phyloP scores from a whole-genome alignment of 495 filamentous ascomycete species.

The Penicillium odoratum region DNA sequence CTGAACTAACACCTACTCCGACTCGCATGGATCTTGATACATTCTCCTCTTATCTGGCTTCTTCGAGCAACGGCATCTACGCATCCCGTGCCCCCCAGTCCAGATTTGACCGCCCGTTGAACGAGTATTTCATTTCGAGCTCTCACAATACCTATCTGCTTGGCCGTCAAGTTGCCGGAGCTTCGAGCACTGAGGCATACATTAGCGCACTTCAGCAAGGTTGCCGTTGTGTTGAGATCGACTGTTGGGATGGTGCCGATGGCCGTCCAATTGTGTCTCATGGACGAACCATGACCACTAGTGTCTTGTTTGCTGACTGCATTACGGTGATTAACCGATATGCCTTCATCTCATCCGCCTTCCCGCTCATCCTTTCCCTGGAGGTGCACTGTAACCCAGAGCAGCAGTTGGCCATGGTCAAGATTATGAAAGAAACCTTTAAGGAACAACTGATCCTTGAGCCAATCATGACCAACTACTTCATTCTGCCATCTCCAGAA shows the following conservation, averaged over 20 bases:
- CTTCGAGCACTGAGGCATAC: constrained; percentile 92
- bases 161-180: constrained; percentile 83
- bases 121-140: constrained; percentile 98
- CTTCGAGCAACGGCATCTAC: constrained; percentile 63
- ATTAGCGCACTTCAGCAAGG: constrained; percentile 84
- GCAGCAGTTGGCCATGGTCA: constrained; percentile 86
- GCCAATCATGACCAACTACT: constrained; percentile 64
- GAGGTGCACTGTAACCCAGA: constrained; percentile 87
- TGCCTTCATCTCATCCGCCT: constrained; percentile 77
- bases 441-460: constrained; percentile 74
- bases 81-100: constrained; percentile 56
- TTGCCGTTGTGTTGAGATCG: constrained; percentile 94
- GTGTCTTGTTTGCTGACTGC: constrained; percentile 83
- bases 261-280: constrained; percentile 86
- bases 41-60: constrained; percentile 76
- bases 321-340: constrained; percentile 92
- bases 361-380: constrained; percentile 89
- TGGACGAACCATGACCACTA: constrained; percentile 82
- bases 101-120: constrained; percentile 77
- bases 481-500: constrained; percentile 77
- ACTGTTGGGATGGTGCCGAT: constrained; percentile 94
- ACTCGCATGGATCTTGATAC: constrained; percentile 69
- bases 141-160: constrained; percentile 97
- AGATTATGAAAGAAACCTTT: constrained; percentile 83
- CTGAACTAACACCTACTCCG: constrained; percentile 35